phyloP scores from a whole-genome alignment of 2,329 filamentous ascomycete genomes.

The Kalmusia sp. region DNA sequence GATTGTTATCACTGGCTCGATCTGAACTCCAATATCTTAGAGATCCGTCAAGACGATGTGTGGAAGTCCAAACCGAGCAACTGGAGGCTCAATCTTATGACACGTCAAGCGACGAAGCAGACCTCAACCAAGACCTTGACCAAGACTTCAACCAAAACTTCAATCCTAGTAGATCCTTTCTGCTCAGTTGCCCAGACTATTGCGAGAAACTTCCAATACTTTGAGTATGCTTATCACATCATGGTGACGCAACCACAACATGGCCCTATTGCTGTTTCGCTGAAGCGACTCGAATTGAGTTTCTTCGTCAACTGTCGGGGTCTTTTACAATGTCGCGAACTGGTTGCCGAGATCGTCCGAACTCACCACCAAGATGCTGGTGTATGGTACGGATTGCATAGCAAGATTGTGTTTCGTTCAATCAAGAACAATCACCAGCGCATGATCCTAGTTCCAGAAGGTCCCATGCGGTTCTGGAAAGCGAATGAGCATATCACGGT shows the following conservation, averaged over 20 bases:
- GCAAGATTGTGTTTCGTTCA: constrained; percentile 65
- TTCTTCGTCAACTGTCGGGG: constrained; percentile 59
- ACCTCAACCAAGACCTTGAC: no score
- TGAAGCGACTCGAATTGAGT: constrained; percentile 60
- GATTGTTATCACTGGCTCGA: constrained; percentile 69
- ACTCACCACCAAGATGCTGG: constrained; percentile 63
- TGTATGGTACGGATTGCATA: constrained; percentile 65
- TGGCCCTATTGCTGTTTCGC: constrained; percentile 52
- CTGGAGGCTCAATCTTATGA: constrained; percentile 50
- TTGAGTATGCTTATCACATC: constrained; percentile 55
- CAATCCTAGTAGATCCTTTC: constrained; percentile 58
- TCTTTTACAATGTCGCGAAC: constrained; percentile 57
- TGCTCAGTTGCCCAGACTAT: constrained; percentile 52
- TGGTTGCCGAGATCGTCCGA: constrained; percentile 60
- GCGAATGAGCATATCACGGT: constrained; percentile 54
- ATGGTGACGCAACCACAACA: constrained; percentile 55
- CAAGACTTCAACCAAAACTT: constrained; percentile 20
- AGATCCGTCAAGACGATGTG: constrained; percentile 58
- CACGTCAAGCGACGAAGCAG: constrained; percentile 33
- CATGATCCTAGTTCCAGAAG: constrained; percentile 63
- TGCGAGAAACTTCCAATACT: constrained; percentile 55
- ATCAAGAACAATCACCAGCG: constrained; percentile 48
- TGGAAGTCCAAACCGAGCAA: constrained; percentile 50
- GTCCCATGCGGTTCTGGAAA: constrained; percentile 38
- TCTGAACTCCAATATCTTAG: constrained; percentile 52